Base-by-base conservation (phyloP, 2,329 filamentous ascomycete genomes). In the Capronia coronata region DNA sequence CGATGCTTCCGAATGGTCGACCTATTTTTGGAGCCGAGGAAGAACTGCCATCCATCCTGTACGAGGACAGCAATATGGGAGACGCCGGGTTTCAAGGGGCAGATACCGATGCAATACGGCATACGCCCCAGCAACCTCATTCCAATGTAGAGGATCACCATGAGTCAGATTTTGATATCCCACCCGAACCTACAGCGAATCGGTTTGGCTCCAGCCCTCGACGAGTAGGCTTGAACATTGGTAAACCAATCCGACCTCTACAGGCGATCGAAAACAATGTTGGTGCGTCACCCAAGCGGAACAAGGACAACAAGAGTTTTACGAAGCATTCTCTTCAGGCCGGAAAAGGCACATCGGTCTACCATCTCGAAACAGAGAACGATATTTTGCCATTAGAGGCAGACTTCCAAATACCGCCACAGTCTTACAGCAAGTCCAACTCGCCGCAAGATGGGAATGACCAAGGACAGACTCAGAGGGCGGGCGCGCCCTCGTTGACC, bases 401-500 rank as follows among this genome's bases (percentile, higher is more conserved):
- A 61, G 16, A 45, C 43, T 27, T 35, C 10, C 44, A 47, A 39
- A 43, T 52, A 48, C 22, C 52, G 25, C 42, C 29, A 14, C 48
- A 59, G 46, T 52, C 55, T 22, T 3, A 7, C 7, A 32, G 7
- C 29, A 32, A 32, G 11, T 3, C 7, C 3, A 32, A 6, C 7
- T 32, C n/a, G 7, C 6, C 18, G 2, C 3, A 37, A 37, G 34
- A 34, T 35, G 29, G 38, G 29, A 23, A 55, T 13, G 47, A 42
- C 16, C 6, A 60, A 54, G 35, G 62, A 30, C 45, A 51, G 32
- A 42, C 21, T 14, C 49, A 37, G 29, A n/a, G 27, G 51, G 53
- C 55, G 52, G 55, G 54, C 6, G 57, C 61, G 34, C 50, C 61
- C 4, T 59, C 58, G n/a, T 55, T 67, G 47, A 70, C 66, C 27